Conservation (phyloP, 148 eudicot genomes). For the Selenicereus undatus region DNA sequence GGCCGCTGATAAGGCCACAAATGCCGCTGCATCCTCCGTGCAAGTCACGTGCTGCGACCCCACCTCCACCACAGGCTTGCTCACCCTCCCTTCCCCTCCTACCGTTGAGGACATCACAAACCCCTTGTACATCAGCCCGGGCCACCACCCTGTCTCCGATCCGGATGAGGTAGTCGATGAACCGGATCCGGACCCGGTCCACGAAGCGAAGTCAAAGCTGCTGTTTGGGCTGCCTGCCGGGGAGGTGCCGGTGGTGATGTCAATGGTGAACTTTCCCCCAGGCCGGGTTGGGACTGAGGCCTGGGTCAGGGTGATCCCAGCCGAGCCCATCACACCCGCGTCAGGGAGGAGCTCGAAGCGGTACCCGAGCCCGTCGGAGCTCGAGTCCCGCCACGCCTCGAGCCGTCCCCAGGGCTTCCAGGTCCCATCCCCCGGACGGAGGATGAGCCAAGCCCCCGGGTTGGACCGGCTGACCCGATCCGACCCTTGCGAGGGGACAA, state of each 20-base stretch:
- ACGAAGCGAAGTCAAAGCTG: constrained; percentile 73
- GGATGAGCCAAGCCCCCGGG: constrained; percentile 94
- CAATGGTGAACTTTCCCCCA: constrained; percentile 71
- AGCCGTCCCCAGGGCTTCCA: constrained; percentile 99
- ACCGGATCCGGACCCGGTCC: constrained; percentile 50
- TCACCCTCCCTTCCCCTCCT: constrained; percentile 43
- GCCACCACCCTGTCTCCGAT: constrained; percentile 51
- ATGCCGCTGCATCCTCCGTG: constrained; percentile 65
- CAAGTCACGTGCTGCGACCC: constrained; percentile 61
- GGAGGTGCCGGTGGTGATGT: constrained; percentile 46
- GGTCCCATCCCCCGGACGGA: constrained; percentile 68
- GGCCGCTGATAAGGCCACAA: constrained; percentile 63
- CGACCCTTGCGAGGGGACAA: constrained; percentile 75
- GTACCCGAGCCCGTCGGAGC: constrained; percentile 49
- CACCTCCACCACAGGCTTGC: constrained; percentile 57
- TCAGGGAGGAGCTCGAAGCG: constrained; percentile 72
- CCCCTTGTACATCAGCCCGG: constrained; percentile 58
- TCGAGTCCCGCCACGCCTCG: constrained; percentile 77
- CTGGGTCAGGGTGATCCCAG: constrained; percentile 50
- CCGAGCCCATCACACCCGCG: constrained; percentile 33
- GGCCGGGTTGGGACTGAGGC: constrained; percentile 39
- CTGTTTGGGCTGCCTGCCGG: constrained; percentile 61
- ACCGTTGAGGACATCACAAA: constrained; percentile 96
- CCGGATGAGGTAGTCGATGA: constrained; percentile 34
- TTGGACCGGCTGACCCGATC: constrained; percentile 67